Evolutionary conservation across 179 eudicot species (phyloP).

Genomic region (Vitellaria paradoxa): DNA sequence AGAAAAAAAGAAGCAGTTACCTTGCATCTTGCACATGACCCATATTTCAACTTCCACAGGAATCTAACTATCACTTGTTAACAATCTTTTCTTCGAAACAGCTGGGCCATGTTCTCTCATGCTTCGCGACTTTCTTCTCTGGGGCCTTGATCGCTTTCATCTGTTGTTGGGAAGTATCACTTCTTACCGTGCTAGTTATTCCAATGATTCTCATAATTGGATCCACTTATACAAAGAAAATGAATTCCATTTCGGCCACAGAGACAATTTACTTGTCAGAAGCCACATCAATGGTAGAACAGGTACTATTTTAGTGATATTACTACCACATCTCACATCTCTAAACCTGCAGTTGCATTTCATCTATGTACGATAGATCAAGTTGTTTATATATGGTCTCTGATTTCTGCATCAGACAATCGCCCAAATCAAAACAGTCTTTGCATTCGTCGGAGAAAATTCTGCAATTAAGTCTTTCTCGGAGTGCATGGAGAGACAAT

Average conservation of each 20-base stretch:
- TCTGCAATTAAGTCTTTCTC: slow-evolving; percentile 43
- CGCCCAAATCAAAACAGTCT: slow-evolving; percentile 51
- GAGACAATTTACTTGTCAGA: slow-evolving; percentile 36
- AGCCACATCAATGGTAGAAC: slow-evolving; percentile 49
- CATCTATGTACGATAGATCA: not conserved
- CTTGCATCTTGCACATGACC: not conserved
- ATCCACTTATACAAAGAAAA: slow-evolving; percentile 47
- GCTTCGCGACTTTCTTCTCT: slow-evolving; percentile 41
- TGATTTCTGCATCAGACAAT: slow-evolving; percentile 29
- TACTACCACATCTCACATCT: not conserved
- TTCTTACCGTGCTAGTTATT: slow-evolving; percentile 40
- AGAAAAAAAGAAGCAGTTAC: too few relatives aligned
- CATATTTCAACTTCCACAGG: not conserved
- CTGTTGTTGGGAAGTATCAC: slow-evolving; percentile 50
- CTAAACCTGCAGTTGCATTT: not conserved
- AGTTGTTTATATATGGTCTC: not conserved
- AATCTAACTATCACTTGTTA: not conserved
- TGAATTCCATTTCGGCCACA: slow-evolving; percentile 37
- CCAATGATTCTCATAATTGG: slow-evolving; percentile 48
- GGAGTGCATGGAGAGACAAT: slow-evolving; percentile 35
- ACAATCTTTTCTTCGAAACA: slow-evolving; percentile 16
- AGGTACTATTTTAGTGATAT: slow-evolving; percentile 25
- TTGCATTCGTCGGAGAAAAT: slow-evolving; percentile 50
- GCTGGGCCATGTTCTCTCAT: slow-evolving; percentile 51
- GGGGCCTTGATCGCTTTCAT: slow-evolving; percentile 48